These are phyloP conservation scores for Fusarium sulawesiense DNA, from an alignment of 2,329 filamentous ascomycete species.

Conservation along the genomic window DNA sequence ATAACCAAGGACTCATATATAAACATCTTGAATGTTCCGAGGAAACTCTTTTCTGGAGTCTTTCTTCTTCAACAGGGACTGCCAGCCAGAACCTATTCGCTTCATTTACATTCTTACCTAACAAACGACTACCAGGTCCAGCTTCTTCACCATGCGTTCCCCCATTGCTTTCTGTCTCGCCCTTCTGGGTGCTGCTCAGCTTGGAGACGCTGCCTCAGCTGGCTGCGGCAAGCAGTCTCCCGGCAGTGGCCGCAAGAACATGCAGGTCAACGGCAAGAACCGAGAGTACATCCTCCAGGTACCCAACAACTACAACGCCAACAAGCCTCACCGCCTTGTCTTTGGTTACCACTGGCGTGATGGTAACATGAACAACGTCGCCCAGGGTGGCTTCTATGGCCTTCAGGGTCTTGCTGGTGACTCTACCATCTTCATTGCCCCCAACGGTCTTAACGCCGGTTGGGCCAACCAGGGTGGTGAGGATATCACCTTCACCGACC, in stretches of 20 bases:
- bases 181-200: slow-evolving; percentile 22
- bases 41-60: not conserved
- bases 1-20: not conserved
- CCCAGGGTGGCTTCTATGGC: slow-evolving; percentile 55
- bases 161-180: slow-evolving; percentile 21
- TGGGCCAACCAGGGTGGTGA: slow-evolving; percentile 57
- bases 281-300: slow-evolving; percentile 55
- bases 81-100: slow-evolving; percentile 23
- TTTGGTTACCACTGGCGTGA: slow-evolving; percentile 53
- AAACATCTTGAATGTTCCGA: not conserved
- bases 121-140: not conserved
- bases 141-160: slow-evolving; percentile 9
- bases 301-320: slow-evolving; percentile 47
- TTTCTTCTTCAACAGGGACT: slow-evolving; percentile 19
- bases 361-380: slow-evolving; percentile 54
- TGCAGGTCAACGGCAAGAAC: slow-evolving; percentile 47
- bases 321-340: slow-evolving; percentile 47
- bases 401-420: slow-evolving; percentile 51
- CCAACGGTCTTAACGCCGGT: slow-evolving; percentile 55
- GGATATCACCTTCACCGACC: slow-evolving; percentile 56
- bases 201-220: slow-evolving; percentile 45
- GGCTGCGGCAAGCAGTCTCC: slow-evolving; percentile 52
- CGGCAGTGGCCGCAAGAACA: slow-evolving; percentile 48
- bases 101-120: not conserved
- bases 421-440: slow-evolving; percentile 57